phyloP scores from a whole-genome alignment of 495 filamentous ascomycete species.

The Tuber magnatum region DNA sequence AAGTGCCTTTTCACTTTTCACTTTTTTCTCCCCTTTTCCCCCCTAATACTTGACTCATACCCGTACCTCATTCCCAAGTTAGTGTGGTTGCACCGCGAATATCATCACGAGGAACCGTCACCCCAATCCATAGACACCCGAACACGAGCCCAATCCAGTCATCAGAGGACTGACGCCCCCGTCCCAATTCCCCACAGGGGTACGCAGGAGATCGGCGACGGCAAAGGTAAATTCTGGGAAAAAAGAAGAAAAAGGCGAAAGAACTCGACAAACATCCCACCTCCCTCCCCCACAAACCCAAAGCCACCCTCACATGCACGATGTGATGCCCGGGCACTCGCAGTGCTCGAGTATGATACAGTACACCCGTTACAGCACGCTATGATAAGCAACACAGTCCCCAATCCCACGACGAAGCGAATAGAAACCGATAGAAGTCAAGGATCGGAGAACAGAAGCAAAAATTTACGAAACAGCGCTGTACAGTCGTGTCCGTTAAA shows the following conservation, averaged over 20 bases:
- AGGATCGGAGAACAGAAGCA: too few relatives aligned
- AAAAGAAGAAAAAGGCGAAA: background rate
- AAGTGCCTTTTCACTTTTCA: background rate
- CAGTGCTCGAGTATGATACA: too few relatives aligned
- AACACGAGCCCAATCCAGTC: background rate
- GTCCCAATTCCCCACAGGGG: conserved; percentile 8
- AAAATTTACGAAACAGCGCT: too few relatives aligned
- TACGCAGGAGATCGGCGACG: conserved; percentile 33
- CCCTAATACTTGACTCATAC: background rate
- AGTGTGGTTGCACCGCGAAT: background rate
- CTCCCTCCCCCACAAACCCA: too few relatives aligned
- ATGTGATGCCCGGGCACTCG: too few relatives aligned
- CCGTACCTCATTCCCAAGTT: background rate
- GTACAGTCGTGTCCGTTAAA: too few relatives aligned
- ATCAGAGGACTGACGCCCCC: background rate
- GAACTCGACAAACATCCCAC: background rate
- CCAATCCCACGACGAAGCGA: too few relatives aligned
- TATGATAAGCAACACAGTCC: too few relatives aligned
- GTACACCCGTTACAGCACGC: too few relatives aligned
- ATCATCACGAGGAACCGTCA: background rate
- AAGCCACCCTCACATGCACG: too few relatives aligned
- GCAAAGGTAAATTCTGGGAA: background rate
- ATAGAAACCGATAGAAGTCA: too few relatives aligned
- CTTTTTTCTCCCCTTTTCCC: background rate
- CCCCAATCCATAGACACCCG: background rate